Percentiles rank a stretch among this genome's conserved stretches.
Conservation (phyloP, 306 rosid genomes). For the Vigna hirtella region DNA sequence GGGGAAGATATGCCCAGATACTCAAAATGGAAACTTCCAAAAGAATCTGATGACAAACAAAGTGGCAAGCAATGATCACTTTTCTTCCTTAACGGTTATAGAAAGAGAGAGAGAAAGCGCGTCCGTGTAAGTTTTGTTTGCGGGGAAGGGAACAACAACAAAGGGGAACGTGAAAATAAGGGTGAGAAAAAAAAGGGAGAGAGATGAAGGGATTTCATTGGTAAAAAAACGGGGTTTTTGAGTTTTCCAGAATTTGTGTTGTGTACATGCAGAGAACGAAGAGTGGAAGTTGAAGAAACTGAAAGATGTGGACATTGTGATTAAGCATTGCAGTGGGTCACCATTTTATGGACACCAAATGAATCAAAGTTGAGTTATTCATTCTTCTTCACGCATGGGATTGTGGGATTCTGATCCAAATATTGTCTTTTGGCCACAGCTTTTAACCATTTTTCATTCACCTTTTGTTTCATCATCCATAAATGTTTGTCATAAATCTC, state of each 20-base stretch:
- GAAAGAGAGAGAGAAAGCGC: slow-evolving; percentile 1
- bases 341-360: neutral
- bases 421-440: neutral
- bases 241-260: neutral
- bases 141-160: slow-evolving; percentile 15
- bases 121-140: neutral
- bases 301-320: neutral
- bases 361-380: neutral
- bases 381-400: slow-evolving; percentile 1
- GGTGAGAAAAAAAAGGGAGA: neutral
- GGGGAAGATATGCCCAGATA: slow-evolving; percentile 17
- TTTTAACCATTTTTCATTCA: neutral
- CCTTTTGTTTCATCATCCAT: neutral
- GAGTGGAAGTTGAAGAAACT: neutral
- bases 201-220: neutral
- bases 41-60: slow-evolving; percentile 36
- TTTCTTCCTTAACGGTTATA: slow-evolving; percentile 24
- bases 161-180: neutral
- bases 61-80: slow-evolving; percentile 3
- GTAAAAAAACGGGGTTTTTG: neutral
- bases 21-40: slow-evolving; percentile 27
- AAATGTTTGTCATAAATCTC: neutral
- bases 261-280: neutral
- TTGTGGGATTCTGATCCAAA: neutral
- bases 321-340: neutral